phyloP scores from a whole-genome alignment of 2,329 filamentous ascomycete species.

The Zasmidium angulare region DNA sequence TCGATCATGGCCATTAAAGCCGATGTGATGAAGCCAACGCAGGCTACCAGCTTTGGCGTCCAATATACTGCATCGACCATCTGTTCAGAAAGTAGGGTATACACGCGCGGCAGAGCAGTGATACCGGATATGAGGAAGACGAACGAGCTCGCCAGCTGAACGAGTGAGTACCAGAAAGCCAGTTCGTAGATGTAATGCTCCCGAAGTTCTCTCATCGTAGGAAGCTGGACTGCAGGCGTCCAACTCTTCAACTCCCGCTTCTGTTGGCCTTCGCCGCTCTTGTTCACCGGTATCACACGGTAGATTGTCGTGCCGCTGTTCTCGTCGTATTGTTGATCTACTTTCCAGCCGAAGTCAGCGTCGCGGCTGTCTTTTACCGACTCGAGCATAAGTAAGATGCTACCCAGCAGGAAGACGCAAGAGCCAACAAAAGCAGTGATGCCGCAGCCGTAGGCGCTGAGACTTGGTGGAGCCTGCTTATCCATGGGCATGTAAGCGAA shows the following conservation, averaged over 20 bases:
- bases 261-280: constrained; percentile 12
- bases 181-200: constrained; percentile 29
- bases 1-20: constrained; percentile 28
- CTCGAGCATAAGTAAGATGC: constrained; percentile 60
- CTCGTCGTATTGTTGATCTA: constrained; percentile 48
- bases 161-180: constrained; percentile 28
- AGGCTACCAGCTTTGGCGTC: constrained; percentile 27
- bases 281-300: constrained; percentile 3
- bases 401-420: constrained; percentile 65
- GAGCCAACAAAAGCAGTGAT: constrained; percentile 65
- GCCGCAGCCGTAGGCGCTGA: constrained; percentile 56
- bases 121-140: constrained; percentile 29
- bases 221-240: constrained; percentile 7
- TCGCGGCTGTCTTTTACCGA: constrained; percentile 64
- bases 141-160: constrained; percentile 24
- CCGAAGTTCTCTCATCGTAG: constrained; percentile 24
- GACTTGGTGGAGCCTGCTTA: constrained; percentile 51
- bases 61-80: constrained; percentile 25
- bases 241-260: background rate
- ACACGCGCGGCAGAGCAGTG: constrained; percentile 26
- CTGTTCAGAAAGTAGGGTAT: constrained; percentile 16
- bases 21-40: constrained; percentile 26
- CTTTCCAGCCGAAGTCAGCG: constrained; percentile 68
- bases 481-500: constrained; percentile 60
- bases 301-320: background rate